Conservation (phyloP, 2,329 filamentous ascomycete species). For the Volutella citrinella region DNA sequence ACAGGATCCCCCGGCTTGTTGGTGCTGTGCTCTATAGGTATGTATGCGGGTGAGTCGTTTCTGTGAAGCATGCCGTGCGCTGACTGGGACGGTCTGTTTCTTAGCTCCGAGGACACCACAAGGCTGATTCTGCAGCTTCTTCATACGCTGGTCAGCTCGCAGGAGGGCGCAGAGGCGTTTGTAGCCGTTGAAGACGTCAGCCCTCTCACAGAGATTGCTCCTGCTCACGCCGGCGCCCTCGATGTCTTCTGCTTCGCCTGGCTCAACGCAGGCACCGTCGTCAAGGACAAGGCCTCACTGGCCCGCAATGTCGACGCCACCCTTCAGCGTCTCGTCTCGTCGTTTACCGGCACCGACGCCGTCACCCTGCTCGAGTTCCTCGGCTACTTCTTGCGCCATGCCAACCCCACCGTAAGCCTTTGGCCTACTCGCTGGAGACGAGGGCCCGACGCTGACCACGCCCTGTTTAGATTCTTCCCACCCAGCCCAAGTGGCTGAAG, state of each 20-base stretch:
- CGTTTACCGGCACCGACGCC: conserved; percentile 58
- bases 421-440: too few relatives aligned
- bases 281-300: conserved; percentile 30
- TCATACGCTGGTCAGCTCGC: conserved; percentile 50
- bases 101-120: conserved; percentile 52
- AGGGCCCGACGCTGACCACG: too few relatives aligned
- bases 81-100: too few relatives aligned
- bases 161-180: conserved; percentile 48
- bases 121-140: conserved; percentile 55
- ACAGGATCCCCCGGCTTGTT: conserved; percentile 52
- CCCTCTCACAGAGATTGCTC: conserved; percentile 55
- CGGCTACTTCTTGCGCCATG: conserved; percentile 48
- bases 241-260: conserved; percentile 57
- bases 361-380: conserved; percentile 58
- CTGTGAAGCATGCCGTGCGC: too few relatives aligned
- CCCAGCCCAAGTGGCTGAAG: conserved; percentile 52
- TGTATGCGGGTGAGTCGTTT: too few relatives aligned
- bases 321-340: conserved; percentile 46
- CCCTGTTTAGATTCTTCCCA: conserved; percentile 48
- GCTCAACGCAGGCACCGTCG: conserved; percentile 43
- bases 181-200: conserved; percentile 49
- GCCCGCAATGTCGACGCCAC: conserved; percentile 42
- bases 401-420: conserved; percentile 45
- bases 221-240: conserved; percentile 50
- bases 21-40: conserved; percentile 54